Evolutionary conservation across 257 asterid species (phyloP).

Genomic region (Nyctanthes arbortristis): DNA sequence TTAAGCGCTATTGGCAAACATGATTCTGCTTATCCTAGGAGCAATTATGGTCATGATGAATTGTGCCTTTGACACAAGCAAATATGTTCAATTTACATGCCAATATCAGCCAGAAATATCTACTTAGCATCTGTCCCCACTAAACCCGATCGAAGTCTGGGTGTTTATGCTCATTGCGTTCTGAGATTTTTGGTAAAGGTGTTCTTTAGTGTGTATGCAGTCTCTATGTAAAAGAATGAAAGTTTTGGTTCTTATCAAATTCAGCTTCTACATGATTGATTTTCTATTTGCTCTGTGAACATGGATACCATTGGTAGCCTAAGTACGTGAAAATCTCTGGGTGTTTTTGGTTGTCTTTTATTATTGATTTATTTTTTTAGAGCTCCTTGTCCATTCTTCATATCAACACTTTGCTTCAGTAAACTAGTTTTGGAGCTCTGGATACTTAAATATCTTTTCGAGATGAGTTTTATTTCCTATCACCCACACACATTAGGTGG

Average conservation of each 20-base stretch:
- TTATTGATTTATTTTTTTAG: too few relatives aligned
- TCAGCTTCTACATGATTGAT: not conserved
- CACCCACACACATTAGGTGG: too few relatives aligned
- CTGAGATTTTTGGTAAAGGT: not conserved
- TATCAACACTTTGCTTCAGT: not conserved
- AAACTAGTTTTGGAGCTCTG: not conserved
- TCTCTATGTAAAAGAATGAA: not conserved
- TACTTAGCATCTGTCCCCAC: not conserved
- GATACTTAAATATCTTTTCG: too few relatives aligned
- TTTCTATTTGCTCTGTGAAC: not conserved
- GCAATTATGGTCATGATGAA: not conserved
- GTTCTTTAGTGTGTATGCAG: not conserved
- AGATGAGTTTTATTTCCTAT: not conserved
- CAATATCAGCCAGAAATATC: not conserved
- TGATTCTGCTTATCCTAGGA: not conserved
- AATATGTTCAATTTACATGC: not conserved
- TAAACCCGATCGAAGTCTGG: not conserved
- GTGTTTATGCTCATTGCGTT: not conserved
- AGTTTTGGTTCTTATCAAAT: not conserved
- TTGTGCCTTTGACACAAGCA: too few relatives aligned
- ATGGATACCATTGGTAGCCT: not conserved
- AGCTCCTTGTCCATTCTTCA: not conserved
- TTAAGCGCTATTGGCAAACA: not conserved
- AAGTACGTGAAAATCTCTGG: not conserved
- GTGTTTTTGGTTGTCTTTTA: not conserved